Evolutionary conservation across 768 basidiomycete species (phyloP).

Genomic region (Crepidotus variabilis): DNA sequence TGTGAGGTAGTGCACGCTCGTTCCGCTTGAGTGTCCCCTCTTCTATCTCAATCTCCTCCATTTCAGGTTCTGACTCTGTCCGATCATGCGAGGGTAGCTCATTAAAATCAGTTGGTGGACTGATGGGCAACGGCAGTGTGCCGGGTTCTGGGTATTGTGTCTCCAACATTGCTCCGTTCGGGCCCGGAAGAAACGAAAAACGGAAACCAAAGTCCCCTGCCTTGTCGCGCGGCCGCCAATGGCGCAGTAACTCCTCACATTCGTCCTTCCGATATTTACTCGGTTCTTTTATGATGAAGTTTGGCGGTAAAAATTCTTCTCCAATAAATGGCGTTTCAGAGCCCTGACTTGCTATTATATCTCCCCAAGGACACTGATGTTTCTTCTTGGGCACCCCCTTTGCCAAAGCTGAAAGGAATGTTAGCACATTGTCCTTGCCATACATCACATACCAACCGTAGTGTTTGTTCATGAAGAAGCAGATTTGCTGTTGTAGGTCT

Average conservation of each 20-base stretch:
- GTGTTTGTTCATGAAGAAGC: not conserved
- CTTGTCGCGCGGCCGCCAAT: not conserved
- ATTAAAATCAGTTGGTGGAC: no score
- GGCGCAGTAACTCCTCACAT: not conserved
- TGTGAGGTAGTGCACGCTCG: no score
- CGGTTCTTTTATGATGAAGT: not conserved
- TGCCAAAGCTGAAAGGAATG: not conserved
- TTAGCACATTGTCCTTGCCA: not conserved
- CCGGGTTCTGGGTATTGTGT: not conserved
- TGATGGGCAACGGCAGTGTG: no score
- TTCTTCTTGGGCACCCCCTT: not conserved
- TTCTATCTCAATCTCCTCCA: no score
- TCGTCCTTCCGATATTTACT: not conserved
- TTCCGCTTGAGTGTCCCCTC: no score
- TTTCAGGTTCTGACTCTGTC: no score
- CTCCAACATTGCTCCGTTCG: not conserved
- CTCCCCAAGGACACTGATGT: not conserved
- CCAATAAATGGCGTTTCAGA: not conserved
- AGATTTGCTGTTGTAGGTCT: not conserved
- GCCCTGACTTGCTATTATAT: not conserved
- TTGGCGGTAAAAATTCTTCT: not conserved
- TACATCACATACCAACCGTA: not conserved
- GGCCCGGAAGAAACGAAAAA: not conserved
- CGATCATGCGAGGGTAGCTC: no score
- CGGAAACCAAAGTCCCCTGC: not conserved